Conservation (phyloP, 352 stramenopile genomes). For the Phytophthora megakarya region DNA sequence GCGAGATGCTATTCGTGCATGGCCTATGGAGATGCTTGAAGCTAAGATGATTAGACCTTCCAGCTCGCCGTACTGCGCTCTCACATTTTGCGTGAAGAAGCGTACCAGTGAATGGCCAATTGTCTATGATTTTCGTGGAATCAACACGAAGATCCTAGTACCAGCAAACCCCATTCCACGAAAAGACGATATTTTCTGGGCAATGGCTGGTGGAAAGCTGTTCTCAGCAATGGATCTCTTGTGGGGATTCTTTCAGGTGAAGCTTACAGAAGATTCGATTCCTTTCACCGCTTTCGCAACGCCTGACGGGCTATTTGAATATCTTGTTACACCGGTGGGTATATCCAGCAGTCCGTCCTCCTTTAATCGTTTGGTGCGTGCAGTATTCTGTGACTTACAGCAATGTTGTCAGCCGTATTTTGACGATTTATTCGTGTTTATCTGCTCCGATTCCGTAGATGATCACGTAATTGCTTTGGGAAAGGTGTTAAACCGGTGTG, state of each 20-base stretch:
- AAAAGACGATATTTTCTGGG: conserved; percentile 10
- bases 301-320: conserved; percentile 12
- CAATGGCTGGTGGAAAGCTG: background rate
- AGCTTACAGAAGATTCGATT: conserved; percentile 1
- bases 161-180: conserved; percentile 7
- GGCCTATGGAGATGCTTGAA: background rate
- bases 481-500: background rate
- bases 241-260: conserved; percentile 18
- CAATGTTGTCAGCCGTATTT: background rate
- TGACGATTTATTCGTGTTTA: background rate
- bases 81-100: conserved; percentile 4
- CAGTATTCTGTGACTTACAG: background rate
- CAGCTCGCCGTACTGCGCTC: background rate
- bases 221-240: conserved; percentile 11
- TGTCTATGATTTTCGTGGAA: conserved; percentile 1
- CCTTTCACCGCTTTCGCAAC: conserved; percentile 13
- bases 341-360: conserved; percentile 10
- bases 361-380: background rate
- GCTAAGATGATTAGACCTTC: background rate
- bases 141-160: conserved; percentile 7
- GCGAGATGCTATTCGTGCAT: background rate
- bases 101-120: background rate
- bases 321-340: conserved; percentile 14
- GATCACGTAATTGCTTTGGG: background rate
- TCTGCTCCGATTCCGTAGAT: background rate